These are phyloP conservation scores for Strigomonas culicis DNA, from an alignment of 208 protist species.

Conservation along the genomic window DNA sequence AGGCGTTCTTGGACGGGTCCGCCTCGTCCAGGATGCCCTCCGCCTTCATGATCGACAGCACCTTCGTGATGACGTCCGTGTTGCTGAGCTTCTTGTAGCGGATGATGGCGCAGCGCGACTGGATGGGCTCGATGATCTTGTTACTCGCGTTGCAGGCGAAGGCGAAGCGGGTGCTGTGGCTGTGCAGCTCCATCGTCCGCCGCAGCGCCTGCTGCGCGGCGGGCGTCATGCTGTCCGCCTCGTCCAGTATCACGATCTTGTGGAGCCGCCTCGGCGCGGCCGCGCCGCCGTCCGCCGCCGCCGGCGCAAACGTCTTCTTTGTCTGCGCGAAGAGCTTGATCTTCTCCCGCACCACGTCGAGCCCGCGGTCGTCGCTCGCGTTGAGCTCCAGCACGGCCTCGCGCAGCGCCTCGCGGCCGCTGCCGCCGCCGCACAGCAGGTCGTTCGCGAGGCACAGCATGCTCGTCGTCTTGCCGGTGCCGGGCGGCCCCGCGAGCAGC, in stretches of 20 bases:
- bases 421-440: slow-evolving; percentile 72
- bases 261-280: slow-evolving; percentile 48
- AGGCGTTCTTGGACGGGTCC: slow-evolving; percentile 16
- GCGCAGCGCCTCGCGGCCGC: slow-evolving; percentile 69
- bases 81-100: slow-evolving; percentile 84
- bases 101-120: slow-evolving; percentile 92
- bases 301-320: slow-evolving; percentile 89
- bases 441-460: slow-evolving; percentile 95
- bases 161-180: slow-evolving; percentile 97
- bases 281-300: slow-evolving; percentile 19
- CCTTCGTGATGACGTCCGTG: slow-evolving; percentile 90
- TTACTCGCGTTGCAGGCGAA: slow-evolving; percentile 98
- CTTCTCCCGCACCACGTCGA: slow-evolving; percentile 97
- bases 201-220: slow-evolving; percentile 98
- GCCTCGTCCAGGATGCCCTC: slow-evolving; percentile 72
- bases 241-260: slow-evolving; percentile 99
- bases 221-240: slow-evolving; percentile 99
- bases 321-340: slow-evolving; percentile 99
- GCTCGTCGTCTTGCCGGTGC: slow-evolving; percentile 97
- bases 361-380: slow-evolving; percentile 98
- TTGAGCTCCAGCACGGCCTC: slow-evolving; percentile 99
- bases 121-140: slow-evolving; percentile 99
- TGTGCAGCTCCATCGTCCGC: slow-evolving; percentile 98
- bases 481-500: slow-evolving; percentile 93
- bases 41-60: slow-evolving; percentile 88